A percentile compares a stretch with the other conserved stretches of the same genome.
Conservation (phyloP, 2,329 filamentous ascomycete species). For the Aspergillus versicolor region DNA sequence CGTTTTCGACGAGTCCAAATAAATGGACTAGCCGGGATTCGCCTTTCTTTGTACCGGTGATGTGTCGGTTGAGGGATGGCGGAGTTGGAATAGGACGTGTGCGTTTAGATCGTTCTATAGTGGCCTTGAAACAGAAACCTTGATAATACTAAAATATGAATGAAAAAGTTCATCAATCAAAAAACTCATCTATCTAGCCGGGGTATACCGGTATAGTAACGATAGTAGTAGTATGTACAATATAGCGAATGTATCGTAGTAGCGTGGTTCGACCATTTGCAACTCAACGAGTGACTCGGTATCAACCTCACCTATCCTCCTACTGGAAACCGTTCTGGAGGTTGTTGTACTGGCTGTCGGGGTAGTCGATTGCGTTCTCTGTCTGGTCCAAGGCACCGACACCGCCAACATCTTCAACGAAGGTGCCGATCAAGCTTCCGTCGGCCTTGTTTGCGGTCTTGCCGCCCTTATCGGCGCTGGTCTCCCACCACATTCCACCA, state of each 20-base stretch:
- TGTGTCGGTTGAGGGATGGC: slow-evolving; percentile 14
- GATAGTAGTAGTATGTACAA: slow-evolving; percentile 9
- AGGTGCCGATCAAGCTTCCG: slow-evolving; percentile 66
- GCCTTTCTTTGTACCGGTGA: slow-evolving; percentile 15
- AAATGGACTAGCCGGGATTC: slow-evolving; percentile 30
- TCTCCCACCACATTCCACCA: slow-evolving; percentile 97
- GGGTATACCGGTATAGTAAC: slow-evolving; percentile 7
- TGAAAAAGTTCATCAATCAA: slow-evolving; percentile 14
- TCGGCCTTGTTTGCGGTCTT: slow-evolving; percentile 34
- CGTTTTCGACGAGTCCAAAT: slow-evolving; percentile 67
- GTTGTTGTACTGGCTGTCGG: slow-evolving; percentile 44
- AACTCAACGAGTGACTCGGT: not conserved
- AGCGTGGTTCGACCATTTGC: not conserved
- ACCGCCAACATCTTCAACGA: slow-evolving; percentile 39
- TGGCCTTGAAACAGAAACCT: slow-evolving; percentile 4
- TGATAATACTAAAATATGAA: slow-evolving; percentile 14
- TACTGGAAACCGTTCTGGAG: slow-evolving; percentile 31
- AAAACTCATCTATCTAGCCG: slow-evolving; percentile 7
- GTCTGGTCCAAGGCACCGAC: slow-evolving; percentile 33
- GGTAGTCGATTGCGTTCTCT: slow-evolving; percentile 36
- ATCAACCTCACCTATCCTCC: not conserved
- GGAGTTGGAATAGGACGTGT: slow-evolving; percentile 17
- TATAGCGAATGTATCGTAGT: not conserved
- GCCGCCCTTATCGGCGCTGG: slow-evolving; percentile 70
- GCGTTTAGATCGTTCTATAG: slow-evolving; percentile 19